These are phyloP conservation scores for Pythium grandisporangium DNA, from an alignment of 352 stramenopile genomes.

Conservation along the genomic window DNA sequence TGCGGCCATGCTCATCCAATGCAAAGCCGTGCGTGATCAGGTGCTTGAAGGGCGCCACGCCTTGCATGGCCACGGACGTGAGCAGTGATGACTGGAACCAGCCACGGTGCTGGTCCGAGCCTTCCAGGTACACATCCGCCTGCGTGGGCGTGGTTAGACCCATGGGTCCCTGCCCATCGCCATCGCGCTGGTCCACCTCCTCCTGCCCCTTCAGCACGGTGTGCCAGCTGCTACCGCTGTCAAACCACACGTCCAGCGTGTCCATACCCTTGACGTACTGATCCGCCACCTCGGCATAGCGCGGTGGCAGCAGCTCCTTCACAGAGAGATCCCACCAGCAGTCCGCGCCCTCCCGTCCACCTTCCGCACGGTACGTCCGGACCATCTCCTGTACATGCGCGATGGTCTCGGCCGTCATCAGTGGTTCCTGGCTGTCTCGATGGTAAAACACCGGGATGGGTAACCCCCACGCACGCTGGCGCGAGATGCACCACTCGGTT, in stretches of 20 bases:
- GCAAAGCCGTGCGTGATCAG: slow-evolving; percentile 99
- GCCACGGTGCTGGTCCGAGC: slow-evolving; percentile 95
- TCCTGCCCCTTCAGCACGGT: slow-evolving; percentile 50
- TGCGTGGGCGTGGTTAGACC: slow-evolving; percentile 57
- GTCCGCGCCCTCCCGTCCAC: slow-evolving; percentile 88
- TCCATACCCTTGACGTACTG: slow-evolving; percentile 95
- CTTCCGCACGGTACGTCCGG: slow-evolving; percentile 21
- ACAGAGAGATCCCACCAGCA: slow-evolving; percentile 93
- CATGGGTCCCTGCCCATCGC: too few species aligned
- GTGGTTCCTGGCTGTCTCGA: slow-evolving; percentile 75
- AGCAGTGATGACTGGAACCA: slow-evolving; percentile 99
- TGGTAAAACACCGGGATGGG: slow-evolving; percentile 99
- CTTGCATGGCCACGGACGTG: slow-evolving; percentile 84
- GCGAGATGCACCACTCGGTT: slow-evolving; percentile 98
- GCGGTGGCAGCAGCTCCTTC: slow-evolving; percentile 48
- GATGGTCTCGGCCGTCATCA: slow-evolving; percentile 91
- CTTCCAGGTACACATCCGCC: slow-evolving; percentile 96
- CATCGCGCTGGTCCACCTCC: too few species aligned
- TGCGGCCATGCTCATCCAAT: slow-evolving; percentile 96
- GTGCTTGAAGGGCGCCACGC: slow-evolving; percentile 90
- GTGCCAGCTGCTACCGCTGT: slow-evolving; percentile 88
- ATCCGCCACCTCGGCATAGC: slow-evolving; percentile 55
- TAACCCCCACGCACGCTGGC: slow-evolving; percentile 96
- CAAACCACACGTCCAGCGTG: slow-evolving; percentile 99
- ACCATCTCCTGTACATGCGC: slow-evolving; percentile 68